Base-by-base conservation (phyloP, 257 asterid species). In the Gentiana macrophylla region DNA sequence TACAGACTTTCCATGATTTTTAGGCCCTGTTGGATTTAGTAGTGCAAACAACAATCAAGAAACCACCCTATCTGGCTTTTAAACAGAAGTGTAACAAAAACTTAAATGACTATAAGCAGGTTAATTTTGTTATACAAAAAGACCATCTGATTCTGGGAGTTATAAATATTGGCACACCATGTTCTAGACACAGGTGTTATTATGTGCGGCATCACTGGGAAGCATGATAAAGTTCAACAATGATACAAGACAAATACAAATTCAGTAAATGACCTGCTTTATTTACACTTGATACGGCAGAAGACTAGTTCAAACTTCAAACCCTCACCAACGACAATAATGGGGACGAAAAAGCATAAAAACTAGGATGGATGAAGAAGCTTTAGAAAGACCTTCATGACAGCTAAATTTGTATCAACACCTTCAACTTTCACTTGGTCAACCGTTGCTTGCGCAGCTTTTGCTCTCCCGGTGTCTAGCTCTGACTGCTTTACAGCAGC, bases 371-470 rank as follows among this genome's bases (percentile, higher is more conserved):
- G 35, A 41, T 45, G n/a, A 52, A 62, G 37, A 47, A 63, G 54
- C 56, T 47, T 51, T 15, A 52, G 43, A 32, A 13, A 48, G 57
- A 89, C 97, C 95, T 85, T 76, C 85, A 86, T 79, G 70, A 89
- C 95, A 55, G 91, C 92, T 59, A 89, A 57, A 66, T 89, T 89
- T 60, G 94, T 70, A 73, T 89, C 95, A 62, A 89, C 84, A 15
- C 97, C 97, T 77, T 89, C 97, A 50, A 89, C 94, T 74, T 86
- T 89, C 75, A 89, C 97, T 81, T 81, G 84, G 72, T 81, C 89
- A 64, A 89, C 89, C 59, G 95, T 80, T 47, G 91, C 92, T 77
- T 80, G 94, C 57, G 97, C 97, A 61, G 95, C 97, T 73, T 81
- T 91, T 65, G 95, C 91, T 65, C 74, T 83, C 62, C 91, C 95